Base-by-base conservation (phyloP, 192 early-diverging fungal genomes). In the Coemansia guatemalensis region DNA sequence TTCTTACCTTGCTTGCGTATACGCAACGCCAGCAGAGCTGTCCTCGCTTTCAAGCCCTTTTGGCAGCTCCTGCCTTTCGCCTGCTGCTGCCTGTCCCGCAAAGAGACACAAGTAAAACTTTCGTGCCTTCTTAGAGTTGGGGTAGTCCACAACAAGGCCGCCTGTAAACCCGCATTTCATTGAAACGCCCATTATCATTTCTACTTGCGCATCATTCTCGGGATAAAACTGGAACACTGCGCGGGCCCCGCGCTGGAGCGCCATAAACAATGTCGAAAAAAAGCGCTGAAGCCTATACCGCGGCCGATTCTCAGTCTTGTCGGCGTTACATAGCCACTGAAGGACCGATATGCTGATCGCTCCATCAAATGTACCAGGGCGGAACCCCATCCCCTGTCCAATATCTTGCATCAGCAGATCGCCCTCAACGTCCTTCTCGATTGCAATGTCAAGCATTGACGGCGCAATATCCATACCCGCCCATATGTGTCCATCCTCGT, bases 281-380 rank as follows among this genome's bases (percentile, higher is more conserved):
- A 99, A 99, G 18, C 93, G 84, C 48, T 77, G 78, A 18, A 99
- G 78, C 14, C 97, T 88, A 12, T 87, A 81, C 58, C 89, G 85
- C 22, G 97, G 97, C 56, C 85, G 82, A 69, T 99, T 91, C 62
- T 86, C 87, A n/a, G 83, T 72, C 67, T 91, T 92, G 83, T 99
- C 97, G 7, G 97, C 95, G 71, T 99, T 99, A 70, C 95, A 99
- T 25, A 99, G 87, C 97, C 95, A 99, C 77, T 99, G 97, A 27
- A 99, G 69, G 5, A 96, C 95, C 0, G 97, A 99, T 41, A 99
- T 87, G 68, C 89, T 92, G 53, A 97, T 95, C 32, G 90, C 90
- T 1, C 95, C 97, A 64, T 99, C 97, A 83, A 99, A 99, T 30
- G 92, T 90, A 56, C 97, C 97, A 3, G 96, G 94, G 5, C 96